Conservation (phyloP, 2,329 filamentous ascomycete species). For the Sporothrix variecibatus region DNA sequence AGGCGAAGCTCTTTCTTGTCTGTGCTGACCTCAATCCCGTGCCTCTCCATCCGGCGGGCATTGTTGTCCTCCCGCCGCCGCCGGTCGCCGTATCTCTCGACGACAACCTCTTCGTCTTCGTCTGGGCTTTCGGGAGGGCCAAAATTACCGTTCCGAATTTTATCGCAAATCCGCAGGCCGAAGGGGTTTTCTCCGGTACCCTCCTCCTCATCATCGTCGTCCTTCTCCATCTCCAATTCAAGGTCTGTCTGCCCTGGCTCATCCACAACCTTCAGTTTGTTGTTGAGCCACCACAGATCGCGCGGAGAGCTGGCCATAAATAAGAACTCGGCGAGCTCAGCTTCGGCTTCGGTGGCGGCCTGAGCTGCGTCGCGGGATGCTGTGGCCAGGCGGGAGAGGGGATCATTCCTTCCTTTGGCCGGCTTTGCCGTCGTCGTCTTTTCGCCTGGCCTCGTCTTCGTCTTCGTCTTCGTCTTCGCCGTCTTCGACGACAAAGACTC, state of each 20-base stretch:
- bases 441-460: too few species aligned
- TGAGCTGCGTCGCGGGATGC: neutral
- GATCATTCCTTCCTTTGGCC: too few species aligned
- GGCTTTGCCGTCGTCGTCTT: neutral
- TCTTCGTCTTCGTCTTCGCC: neutral
- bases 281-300: slow-evolving; percentile 26
- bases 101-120: neutral
- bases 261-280: neutral
- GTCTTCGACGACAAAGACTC: neutral
- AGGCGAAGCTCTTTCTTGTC: neutral
- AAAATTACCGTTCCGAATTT: neutral
- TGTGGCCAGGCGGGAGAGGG: neutral
- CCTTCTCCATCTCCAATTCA: neutral
- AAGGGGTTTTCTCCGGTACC: neutral
- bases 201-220: neutral
- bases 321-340: slow-evolving; percentile 26
- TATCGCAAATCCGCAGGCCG: slow-evolving; percentile 8
- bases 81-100: neutral
- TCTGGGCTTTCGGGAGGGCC: neutral
- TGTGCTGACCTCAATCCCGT: neutral
- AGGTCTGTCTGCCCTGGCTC: neutral
- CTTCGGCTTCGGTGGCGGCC: slow-evolving; percentile 16
- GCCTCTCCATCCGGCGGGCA: neutral
- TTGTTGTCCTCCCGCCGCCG: slow-evolving; percentile 19
- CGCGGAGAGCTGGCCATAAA: slow-evolving; percentile 23